Conservation (phyloP, 345 rosid species). For the Laguncularia racemosa region DNA sequence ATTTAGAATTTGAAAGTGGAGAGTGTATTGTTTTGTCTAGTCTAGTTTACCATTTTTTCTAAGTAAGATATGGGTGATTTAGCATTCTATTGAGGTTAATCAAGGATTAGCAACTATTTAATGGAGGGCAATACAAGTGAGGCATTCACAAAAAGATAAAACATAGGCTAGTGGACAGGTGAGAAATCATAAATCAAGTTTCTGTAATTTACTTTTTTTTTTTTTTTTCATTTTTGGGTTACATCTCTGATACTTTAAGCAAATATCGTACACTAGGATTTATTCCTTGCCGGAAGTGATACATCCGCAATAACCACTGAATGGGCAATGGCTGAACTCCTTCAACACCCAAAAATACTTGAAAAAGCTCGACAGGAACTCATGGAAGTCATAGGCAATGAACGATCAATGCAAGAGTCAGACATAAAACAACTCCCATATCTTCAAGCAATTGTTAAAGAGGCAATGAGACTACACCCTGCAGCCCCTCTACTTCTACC, state of each 20-base stretch:
- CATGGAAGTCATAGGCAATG: slow-evolving; percentile 6
- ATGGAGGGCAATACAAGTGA: no score
- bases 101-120: neutral
- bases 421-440: slow-evolving; percentile 14
- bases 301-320: slow-evolving; percentile 21
- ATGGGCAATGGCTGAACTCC: slow-evolving; percentile 26
- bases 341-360: slow-evolving; percentile 5
- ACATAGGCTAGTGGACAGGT: no score
- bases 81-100: neutral
- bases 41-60: no score
- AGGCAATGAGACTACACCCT: slow-evolving; percentile 16
- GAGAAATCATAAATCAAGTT: no score
- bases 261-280: slow-evolving; percentile 5
- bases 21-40: no score
- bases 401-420: slow-evolving; percentile 15
- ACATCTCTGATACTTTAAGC: no score
- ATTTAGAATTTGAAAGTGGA: no score
- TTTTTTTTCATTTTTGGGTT: no score
- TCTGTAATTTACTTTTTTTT: no score
- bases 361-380: slow-evolving; percentile 7
- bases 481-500: slow-evolving; percentile 22
- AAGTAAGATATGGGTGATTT: no score
- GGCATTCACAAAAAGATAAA: no score
- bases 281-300: slow-evolving; percentile 22
- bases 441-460: slow-evolving; percentile 12